Conservation (phyloP, 495 filamentous ascomycete species). For the Annulohypoxylon bovei region DNA sequence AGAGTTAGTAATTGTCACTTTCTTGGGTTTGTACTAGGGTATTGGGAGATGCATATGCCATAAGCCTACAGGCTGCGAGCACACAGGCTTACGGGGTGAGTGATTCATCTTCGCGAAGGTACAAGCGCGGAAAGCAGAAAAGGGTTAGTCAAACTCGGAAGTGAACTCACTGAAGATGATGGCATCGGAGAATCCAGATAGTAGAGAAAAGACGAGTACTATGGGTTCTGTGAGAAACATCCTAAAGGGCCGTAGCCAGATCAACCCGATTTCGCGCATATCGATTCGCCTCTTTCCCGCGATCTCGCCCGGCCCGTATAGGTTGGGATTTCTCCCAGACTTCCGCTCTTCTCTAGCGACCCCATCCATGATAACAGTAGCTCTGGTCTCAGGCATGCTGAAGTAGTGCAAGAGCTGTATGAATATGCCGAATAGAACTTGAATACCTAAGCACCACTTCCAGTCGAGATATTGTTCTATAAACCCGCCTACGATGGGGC, state of each 20-base stretch:
- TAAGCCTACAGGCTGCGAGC: background rate
- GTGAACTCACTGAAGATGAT: slow-evolving; percentile 62
- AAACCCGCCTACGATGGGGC: slow-evolving; percentile 67
- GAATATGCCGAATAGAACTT: slow-evolving; percentile 40
- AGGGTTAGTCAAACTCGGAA: background rate
- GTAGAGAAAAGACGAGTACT: slow-evolving; percentile 64
- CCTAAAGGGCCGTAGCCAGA: slow-evolving; percentile 68
- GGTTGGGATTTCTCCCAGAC: slow-evolving; percentile 53
- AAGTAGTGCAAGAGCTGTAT: slow-evolving; percentile 64
- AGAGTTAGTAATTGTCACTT: background rate
- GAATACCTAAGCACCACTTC: slow-evolving; percentile 50
- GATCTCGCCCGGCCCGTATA: slow-evolving; percentile 73
- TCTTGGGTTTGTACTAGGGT: background rate
- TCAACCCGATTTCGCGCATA: slow-evolving; percentile 62
- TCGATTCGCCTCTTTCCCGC: slow-evolving; percentile 49
- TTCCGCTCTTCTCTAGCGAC: slow-evolving; percentile 64
- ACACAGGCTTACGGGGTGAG: background rate
- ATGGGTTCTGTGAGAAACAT: slow-evolving; percentile 72
- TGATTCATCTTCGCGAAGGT: background rate
- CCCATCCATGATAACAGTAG: slow-evolving; percentile 67
- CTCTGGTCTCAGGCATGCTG: slow-evolving; percentile 57
- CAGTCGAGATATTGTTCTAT: slow-evolving; percentile 48
- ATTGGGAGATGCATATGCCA: background rate
- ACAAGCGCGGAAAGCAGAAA: background rate
- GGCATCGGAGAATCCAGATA: slow-evolving; percentile 71